Evolutionary conservation across 2,329 filamentous ascomycete genomes (phyloP).

Genomic region (Aspergillus sp.): DNA sequence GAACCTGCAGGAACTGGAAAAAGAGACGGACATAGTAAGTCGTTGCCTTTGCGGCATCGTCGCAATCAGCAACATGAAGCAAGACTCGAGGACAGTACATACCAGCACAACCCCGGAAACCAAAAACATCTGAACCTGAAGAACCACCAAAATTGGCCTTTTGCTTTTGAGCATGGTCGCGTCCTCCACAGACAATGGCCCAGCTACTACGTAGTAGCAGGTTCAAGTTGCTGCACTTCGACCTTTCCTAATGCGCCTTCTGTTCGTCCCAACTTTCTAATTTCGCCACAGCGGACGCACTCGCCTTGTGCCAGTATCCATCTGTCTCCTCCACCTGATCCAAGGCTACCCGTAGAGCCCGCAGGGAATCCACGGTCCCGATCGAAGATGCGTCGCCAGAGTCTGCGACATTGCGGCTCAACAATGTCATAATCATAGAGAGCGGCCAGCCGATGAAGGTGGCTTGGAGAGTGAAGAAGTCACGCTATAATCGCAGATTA

Average conservation of each 20-base stretch:
- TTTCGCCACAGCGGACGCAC: neutral
- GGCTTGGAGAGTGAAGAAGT: neutral
- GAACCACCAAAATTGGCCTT: slow-evolving; percentile 1
- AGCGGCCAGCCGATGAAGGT: neutral
- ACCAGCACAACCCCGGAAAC: slow-evolving; percentile 2
- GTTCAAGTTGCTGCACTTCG: too few relatives aligned
- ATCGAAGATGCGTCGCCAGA: neutral
- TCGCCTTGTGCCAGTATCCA: neutral
- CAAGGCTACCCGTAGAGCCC: neutral
- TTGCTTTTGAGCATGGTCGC: too few relatives aligned
- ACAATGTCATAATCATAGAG: neutral
- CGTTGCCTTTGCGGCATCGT: neutral
- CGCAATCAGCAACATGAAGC: slow-evolving; percentile 1
- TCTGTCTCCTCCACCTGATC: neutral
- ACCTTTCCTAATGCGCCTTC: neutral
- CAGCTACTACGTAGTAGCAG: too few relatives aligned
- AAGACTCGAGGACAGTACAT: neutral
- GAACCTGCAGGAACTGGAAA: slow-evolving; percentile 10
- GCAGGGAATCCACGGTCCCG: neutral
- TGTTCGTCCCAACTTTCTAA: neutral
- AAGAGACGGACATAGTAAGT: slow-evolving; percentile 8
- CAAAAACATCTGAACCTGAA: slow-evolving; percentile 2
- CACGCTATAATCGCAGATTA: neutral
- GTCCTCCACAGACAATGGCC: too few relatives aligned
- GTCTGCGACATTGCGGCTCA: neutral